Evolutionary conservation across 495 filamentous ascomycete genomes (phyloP), one percentile per base, ranked within the genome.

Genomic region (Penicillium diatomitis): DNA sequence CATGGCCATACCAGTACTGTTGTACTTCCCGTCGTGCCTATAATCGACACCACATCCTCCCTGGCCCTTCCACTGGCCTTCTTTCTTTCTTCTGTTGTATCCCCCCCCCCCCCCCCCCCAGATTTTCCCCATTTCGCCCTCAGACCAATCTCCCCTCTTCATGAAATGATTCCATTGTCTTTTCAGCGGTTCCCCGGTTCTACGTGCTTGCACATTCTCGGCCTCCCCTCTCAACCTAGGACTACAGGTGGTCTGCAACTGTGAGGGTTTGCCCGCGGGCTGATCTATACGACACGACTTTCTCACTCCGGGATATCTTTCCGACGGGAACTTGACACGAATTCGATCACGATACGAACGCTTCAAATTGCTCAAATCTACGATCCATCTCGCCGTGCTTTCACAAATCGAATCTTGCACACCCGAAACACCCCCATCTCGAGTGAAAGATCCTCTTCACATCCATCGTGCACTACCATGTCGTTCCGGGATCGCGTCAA

Each of bases 401-500:
- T 2, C 20, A 20, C 20, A 20, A 20, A 20, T 20, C 20, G 20
- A 20, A 20, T 20, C 20, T 20, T 20, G 20, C 20, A 20, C 20
- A 20, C 20, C 20, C 20, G 20, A 20, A 20, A 2, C 20, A 20
- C 20, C 20, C 20, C 20, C 20, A 20, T 20, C 20, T 20, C 20
- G 20, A 20, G 20, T 20, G 20, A 20, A 31, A 28, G 28, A 48
- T 38, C 10, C 11, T 41, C n/a, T 29, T 35, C 36, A 48, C 44
- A 48, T 44, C 41, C 40, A 29, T 47, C 35, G 5, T 29, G n/a
- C 35, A 34, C 35, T 28, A 35, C 53, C 11, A 72, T 78, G 75
- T 63, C 67, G 38, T 64, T 78, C 49, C 73, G 74, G 10, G 71
- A 72, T 11, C 72, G 62, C 50, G 57, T 75, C 46, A 63, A 56